These are phyloP conservation scores for Fusarium pininemorale DNA, from an alignment of 2,329 filamentous ascomycete species.

Conservation along the genomic window DNA sequence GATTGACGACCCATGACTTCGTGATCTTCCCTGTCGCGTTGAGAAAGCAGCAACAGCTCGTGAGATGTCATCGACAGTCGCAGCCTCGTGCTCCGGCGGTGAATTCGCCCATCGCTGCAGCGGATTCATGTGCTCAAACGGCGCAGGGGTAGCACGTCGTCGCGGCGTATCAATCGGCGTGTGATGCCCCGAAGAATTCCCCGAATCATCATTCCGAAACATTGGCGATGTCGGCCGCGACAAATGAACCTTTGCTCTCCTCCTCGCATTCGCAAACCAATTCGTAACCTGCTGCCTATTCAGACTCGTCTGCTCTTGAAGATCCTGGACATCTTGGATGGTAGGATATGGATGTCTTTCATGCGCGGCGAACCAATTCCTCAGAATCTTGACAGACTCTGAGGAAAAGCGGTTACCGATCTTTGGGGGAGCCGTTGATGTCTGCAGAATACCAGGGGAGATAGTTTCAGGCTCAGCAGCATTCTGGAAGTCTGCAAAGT, in stretches of 20 bases:
- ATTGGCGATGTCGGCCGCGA: constrained; percentile 43
- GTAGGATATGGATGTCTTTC: constrained; percentile 82
- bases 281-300: constrained; percentile 83
- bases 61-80: constrained; percentile 45
- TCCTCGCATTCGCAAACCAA: constrained; percentile 87
- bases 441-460: constrained; percentile 21
- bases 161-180: constrained; percentile 66
- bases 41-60: constrained; percentile 36
- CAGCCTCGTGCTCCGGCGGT: constrained; percentile 47
- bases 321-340: constrained; percentile 79
- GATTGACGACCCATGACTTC: constrained; percentile 53
- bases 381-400: constrained; percentile 61
- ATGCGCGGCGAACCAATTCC: constrained; percentile 81
- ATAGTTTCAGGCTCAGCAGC: not conserved
- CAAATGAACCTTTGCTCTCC: constrained; percentile 72
- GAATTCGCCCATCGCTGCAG: constrained; percentile 48
- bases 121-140: constrained; percentile 38
- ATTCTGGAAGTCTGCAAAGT: constrained; percentile 1
- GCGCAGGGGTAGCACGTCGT: constrained; percentile 49
- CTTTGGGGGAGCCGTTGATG: constrained; percentile 24
- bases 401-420: constrained; percentile 30
- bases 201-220: constrained; percentile 29
- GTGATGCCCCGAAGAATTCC: constrained; percentile 15
- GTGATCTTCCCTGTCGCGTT: constrained; percentile 50
- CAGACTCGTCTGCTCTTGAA: constrained; percentile 78